Evolutionary conservation across 768 basidiomycete species (phyloP).

Genomic region (Calocera viscosa): DNA sequence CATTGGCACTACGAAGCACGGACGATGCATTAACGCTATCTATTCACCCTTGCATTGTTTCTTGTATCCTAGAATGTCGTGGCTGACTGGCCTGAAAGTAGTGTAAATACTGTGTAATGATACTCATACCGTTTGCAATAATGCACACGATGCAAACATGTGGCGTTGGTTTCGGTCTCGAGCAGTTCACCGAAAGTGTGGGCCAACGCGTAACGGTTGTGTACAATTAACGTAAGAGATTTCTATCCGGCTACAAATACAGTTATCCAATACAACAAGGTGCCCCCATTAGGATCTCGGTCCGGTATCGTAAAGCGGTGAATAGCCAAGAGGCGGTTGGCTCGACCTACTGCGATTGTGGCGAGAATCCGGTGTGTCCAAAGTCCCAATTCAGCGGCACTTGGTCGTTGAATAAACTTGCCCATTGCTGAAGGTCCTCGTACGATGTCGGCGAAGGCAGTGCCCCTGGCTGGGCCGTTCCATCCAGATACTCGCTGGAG

Average conservation of each 20-base stretch:
- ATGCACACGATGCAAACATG: background rate
- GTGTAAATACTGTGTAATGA: conserved; percentile 1
- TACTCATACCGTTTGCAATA: conserved; percentile 4
- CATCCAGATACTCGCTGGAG: background rate
- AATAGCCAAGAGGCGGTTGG: too few species aligned
- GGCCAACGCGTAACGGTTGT: background rate
- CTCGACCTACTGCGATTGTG: background rate
- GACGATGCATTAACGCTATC: conserved; percentile 6
- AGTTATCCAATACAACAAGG: too few species aligned
- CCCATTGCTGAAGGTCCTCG: conserved; percentile 5
- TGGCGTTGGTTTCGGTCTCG: background rate
- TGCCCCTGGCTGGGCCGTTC: background rate
- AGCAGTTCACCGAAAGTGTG: background rate
- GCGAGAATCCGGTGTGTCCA: background rate
- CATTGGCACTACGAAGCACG: conserved; percentile 6
- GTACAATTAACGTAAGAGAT: background rate
- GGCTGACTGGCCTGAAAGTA: background rate
- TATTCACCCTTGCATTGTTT: background rate
- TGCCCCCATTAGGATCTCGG: too few species aligned
- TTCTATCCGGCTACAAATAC: too few species aligned
- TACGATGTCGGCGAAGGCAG: background rate
- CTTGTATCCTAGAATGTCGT: background rate
- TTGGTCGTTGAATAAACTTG: background rate
- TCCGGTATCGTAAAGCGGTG: too few species aligned
- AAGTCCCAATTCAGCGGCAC: conserved; percentile 2